Evolutionary conservation across 2,329 filamentous ascomycete species (phyloP).

Genomic region (Aspergillus ustus): DNA sequence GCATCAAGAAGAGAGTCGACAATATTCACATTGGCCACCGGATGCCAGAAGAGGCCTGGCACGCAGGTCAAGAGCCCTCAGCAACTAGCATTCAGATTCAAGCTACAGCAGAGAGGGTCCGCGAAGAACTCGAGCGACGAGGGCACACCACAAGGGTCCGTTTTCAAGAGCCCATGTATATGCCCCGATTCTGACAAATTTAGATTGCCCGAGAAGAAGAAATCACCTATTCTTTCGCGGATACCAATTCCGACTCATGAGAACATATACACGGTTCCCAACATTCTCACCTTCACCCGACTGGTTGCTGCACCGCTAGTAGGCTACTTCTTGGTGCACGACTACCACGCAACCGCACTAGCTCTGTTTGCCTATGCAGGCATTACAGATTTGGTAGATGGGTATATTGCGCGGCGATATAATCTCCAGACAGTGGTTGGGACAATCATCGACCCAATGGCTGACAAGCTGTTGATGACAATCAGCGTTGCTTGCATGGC

Average conservation of each 20-base stretch:
- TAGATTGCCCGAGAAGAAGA: slow-evolving; percentile 32
- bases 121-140: slow-evolving; percentile 28
- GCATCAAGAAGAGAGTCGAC: slow-evolving; percentile 10
- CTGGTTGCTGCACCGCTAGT: slow-evolving; percentile 81
- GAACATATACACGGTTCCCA: slow-evolving; percentile 97
- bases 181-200: no score
- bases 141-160: slow-evolving; percentile 26
- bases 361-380: slow-evolving; percentile 91
- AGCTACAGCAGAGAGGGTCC: slow-evolving; percentile 30
- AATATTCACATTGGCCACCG: slow-evolving; percentile 11
- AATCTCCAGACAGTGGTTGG: slow-evolving; percentile 91
- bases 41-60: slow-evolving; percentile 7
- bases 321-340: slow-evolving; percentile 85
- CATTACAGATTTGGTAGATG: slow-evolving; percentile 88
- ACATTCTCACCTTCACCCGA: slow-evolving; percentile 86
- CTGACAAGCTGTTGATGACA: slow-evolving; percentile 96
- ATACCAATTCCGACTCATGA: slow-evolving; percentile 61
- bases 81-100: slow-evolving; percentile 5
- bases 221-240: slow-evolving; percentile 38
- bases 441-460: slow-evolving; percentile 94
- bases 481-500: slow-evolving; percentile 85
- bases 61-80: neutral
- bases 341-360: slow-evolving; percentile 77
- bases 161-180: no score
- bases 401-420: slow-evolving; percentile 88